A percentile compares a stretch with the other conserved stretches of the same genome.
Conservation (phyloP, 2,329 filamentous ascomycete genomes). For the Hypoxylon sp. region DNA sequence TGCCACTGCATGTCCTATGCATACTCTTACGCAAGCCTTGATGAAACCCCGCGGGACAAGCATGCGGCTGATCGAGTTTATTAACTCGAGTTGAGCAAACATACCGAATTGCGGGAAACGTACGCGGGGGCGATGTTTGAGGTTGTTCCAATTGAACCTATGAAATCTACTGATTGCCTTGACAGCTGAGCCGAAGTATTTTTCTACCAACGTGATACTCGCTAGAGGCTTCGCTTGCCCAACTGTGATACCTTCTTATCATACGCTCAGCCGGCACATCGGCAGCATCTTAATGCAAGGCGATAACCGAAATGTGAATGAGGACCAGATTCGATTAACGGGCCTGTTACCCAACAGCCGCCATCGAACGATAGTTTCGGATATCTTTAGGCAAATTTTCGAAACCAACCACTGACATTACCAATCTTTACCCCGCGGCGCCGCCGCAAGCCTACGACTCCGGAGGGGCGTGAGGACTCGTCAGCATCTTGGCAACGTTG, state of each 20-base stretch:
- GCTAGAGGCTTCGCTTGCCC: neutral
- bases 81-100: conserved; percentile 27
- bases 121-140: conserved; percentile 12
- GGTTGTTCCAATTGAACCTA: conserved; percentile 12
- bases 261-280: neutral
- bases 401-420: neutral
- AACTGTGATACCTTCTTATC: neutral
- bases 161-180: conserved; percentile 1
- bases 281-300: conserved; percentile 16
- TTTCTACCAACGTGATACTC: neutral
- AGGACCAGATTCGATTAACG: neutral
- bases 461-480: conserved; percentile 24
- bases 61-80: conserved; percentile 41
- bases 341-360: conserved; percentile 26
- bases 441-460: conserved; percentile 3
- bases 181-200: conserved; percentile 2
- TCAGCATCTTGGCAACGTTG: conserved; percentile 30
- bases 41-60: conserved; percentile 33
- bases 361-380: conserved; percentile 15
- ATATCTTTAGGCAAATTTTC: conserved; percentile 10
- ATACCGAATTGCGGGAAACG: conserved; percentile 13
- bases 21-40: conserved; percentile 38
- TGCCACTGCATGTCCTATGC: conserved; percentile 35
- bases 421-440: conserved; percentile 21
- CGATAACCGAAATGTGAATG: conserved; percentile 21